Base-by-base conservation (phyloP, 805 yeast species). In the Helenozyma rhizophorensis region DNA sequence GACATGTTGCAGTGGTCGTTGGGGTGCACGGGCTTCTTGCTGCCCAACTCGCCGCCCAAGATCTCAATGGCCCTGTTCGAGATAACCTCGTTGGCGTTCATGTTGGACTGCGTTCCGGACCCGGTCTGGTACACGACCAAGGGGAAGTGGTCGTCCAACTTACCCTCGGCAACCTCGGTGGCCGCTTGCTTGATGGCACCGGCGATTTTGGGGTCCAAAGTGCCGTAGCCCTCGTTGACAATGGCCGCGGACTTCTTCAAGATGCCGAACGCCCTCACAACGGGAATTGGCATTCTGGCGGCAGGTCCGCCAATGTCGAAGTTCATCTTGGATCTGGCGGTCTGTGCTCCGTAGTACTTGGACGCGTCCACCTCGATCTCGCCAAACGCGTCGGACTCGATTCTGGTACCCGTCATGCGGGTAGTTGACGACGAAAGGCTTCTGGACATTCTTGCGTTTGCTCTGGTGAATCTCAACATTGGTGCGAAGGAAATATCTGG, bases 61-160 rank as follows among this genome's bases (percentile, higher is more conserved):
- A 93, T 55, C 69, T 93, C 97, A 62, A 93, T 93, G 51, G 98
- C 98, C 56, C 98, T 81, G 78, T 93, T 93, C 36, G 96, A 86
- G 55, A 93, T 93, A 49, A 93, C 98, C 72, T 93, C 98, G 64
- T 93, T 93, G 57, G 97, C 96, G 65, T 93, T 90, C 97, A 93
- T 93, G 74, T 93, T 93, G 43, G 95, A 82, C 68, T 93, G 98
- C 37, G 98, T 93, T 61, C 98, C 98, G 21, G 96, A 85, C 39
- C 98, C 98, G 40, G 98, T 93, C 72, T 93, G 98, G 83, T 88
- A 93, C 23, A 93, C 97, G 38, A 93, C 98, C 60, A 93, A 73
- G 37, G 98, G 98, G 80, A 93, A 93, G 65, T 93, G 96, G 53
- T 83, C 95, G 43, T 78, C 74, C 58, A 93, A 76, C 62, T 87